Base-by-base conservation (phyloP, 2,329 filamentous ascomycete species). In the Aspergillus pseudoglaucus region DNA sequence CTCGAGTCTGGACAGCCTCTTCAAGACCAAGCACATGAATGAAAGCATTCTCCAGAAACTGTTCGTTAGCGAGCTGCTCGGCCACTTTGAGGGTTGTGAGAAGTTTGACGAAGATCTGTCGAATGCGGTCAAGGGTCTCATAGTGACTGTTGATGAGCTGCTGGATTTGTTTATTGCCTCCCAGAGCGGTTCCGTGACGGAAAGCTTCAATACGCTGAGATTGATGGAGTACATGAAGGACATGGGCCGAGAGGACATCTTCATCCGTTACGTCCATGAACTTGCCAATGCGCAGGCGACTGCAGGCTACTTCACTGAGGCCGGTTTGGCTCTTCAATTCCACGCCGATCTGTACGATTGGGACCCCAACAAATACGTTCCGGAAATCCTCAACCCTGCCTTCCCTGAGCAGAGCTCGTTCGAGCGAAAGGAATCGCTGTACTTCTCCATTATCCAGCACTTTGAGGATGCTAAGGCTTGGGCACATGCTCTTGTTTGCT, bases 221-320 rank as follows among this genome's bases (percentile, higher is more conserved):
- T 75, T 97, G 22, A 96, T 97, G 90, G 89, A 96, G 58, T 97
- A 96, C 69, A 78, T 97, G 58, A 87, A 90, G 55, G 90, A 96
- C 63, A 95, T 96, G 85, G 88, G 94, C 57, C 95, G 95, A 62
- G 90, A 95, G 65, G 90, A 96, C 60, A 95, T 96, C 48, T 97
- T 95, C 67, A 87, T 95, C 54, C 85, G 90, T 55, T 96, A 97
- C 60, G 90, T 97, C 12, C 91, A 97, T 63, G 90, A 96, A 66
- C 78, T 97, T 17, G 88, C 90, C 2, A 75, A 82, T 35, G 75
- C 93, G 10, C 91, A 97, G 65, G 78, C 80, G 7, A 80, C 84
- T 37, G 80, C 86, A 3, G 78, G 85, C 49, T 93, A 95, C 59
- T 82, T 84, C 53, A 87, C 89, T 0, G 90, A 96, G 69, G 91